phyloP scores from a whole-genome alignment of 1,284 basidiomycete species.

The Exobasidium cylindrosporum region DNA sequence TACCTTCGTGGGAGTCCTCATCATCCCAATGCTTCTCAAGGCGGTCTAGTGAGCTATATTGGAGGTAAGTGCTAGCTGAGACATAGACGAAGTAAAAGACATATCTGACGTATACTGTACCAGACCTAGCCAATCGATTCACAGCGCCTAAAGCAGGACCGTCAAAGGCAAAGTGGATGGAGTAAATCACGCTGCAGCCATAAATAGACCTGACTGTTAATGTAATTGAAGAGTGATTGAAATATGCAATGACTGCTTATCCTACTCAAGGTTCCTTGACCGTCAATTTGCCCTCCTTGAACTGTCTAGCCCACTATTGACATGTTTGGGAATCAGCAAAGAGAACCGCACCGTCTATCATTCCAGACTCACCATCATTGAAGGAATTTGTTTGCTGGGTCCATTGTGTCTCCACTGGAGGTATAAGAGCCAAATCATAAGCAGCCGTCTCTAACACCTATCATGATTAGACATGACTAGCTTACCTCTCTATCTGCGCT shows the following conservation, averaged over 20 bases:
- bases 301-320: constrained; percentile 52
- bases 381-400: constrained; percentile 48
- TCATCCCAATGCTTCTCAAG: background rate
- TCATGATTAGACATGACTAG: too few species aligned
- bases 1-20: background rate
- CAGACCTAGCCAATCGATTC: constrained; percentile 3
- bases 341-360: background rate
- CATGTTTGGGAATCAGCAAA: too few species aligned
- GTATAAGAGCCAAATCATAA: too few species aligned
- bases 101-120: background rate
- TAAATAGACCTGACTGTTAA: too few species aligned
- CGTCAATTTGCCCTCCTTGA: constrained; percentile 48
- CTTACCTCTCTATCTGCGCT: constrained; percentile 61
- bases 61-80: background rate
- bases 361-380: constrained; percentile 35
- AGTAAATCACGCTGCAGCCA: too few species aligned
- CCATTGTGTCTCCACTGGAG: constrained; percentile 50
- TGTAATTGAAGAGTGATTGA: background rate
- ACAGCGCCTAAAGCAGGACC: background rate
- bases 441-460: too few species aligned
- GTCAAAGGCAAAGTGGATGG: background rate
- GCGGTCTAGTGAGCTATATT: background rate
- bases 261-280: constrained; percentile 43
- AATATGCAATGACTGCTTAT: background rate
- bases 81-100: too few species aligned